Base-by-base conservation (phyloP, 108 stramenopile genomes). In the Cylindrotheca fusiformis region DNA sequence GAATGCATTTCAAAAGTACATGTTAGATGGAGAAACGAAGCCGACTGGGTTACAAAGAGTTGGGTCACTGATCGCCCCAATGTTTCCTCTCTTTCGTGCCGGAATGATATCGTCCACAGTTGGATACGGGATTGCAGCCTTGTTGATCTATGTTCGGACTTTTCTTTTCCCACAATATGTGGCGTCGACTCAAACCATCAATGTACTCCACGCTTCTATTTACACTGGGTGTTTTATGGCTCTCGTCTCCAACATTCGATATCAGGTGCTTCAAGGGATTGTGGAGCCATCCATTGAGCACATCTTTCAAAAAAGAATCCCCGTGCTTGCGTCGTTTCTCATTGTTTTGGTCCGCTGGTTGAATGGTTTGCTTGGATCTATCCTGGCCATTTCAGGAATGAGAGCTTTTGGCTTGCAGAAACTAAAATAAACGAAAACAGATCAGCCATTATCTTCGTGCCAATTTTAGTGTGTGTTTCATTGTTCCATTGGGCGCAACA, bases 311-410 rank as follows among this genome's bases (percentile, higher is more conserved):
- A 58, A 20, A 23, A n/a, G n/a, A n/a, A 48, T 76, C 10, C 67
- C 79, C 17, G 27, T 47, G 12, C 4, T 66, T 12, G 63, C 51
- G 6, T 44, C 57, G 18, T 27, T 63, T 3, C 3, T 76, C 28
- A 80, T 84, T 30, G 62, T 84, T 33, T 20, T 55, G 5, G 74
- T 88, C 5, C 72, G 90, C 45, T 84, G 68, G 63, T 57, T 52
- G 3, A 91, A 91, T 69, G 90, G 90, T 5, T 58, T 86, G 60
- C 46, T 91, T 41, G 87, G 90, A 32, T 72, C 71, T 47, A 63
- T 82, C 52, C 74, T 91, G 33, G 87, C 90, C n/a, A 91, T 91
- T 52, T 78, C 73, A 0, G 90, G 90, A 8, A 91, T 91, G 90
- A 77, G 66, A 24, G 58, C 44, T 0, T 66, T 80, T 23, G 83